A percentile compares a stretch with the other conserved stretches of the same genome.
Evolutionary conservation across 495 filamentous ascomycete genomes (phyloP).

Genomic region (Letharia lupina): DNA sequence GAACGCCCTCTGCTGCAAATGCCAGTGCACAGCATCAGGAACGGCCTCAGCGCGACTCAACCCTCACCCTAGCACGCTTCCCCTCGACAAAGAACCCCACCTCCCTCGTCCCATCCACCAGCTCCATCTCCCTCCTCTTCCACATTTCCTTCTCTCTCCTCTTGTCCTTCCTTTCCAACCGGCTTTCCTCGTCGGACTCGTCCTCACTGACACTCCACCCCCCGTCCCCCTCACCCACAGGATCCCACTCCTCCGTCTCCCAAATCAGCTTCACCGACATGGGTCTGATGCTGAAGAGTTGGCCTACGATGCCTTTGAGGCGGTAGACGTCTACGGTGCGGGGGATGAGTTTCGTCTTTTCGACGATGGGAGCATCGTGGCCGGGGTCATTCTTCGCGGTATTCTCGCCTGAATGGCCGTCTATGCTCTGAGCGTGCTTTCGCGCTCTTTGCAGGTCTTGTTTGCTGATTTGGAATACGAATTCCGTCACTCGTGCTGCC

Average conservation of each 20-base stretch:
- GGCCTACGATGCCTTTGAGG: slow-evolving; percentile 67
- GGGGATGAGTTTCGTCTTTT: slow-evolving; percentile 52
- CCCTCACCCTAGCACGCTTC: slow-evolving; percentile 55
- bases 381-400: background rate
- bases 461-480: slow-evolving; percentile 47
- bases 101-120: slow-evolving; percentile 71
- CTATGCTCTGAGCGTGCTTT: slow-evolving; percentile 1
- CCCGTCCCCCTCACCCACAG: slow-evolving; percentile 47
- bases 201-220: slow-evolving; percentile 48
- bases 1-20: too few species aligned
- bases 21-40: too few species aligned
- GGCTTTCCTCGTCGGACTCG: slow-evolving; percentile 32
- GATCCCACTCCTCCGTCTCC: slow-evolving; percentile 82
- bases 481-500: slow-evolving; percentile 60
- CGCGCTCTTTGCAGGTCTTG: background rate
- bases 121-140: slow-evolving; percentile 67
- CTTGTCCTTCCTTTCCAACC: slow-evolving; percentile 13
- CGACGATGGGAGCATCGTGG: background rate
- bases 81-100: slow-evolving; percentile 78
- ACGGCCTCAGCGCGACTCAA: slow-evolving; percentile 40
- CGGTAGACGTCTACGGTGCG: slow-evolving; percentile 69
- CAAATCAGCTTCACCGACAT: slow-evolving; percentile 58
- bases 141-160: slow-evolving; percentile 38
- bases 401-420: background rate
- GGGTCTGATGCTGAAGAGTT: slow-evolving; percentile 56